phyloP scores from a whole-genome alignment of 129 eudicot genomes.

The Flaveria bidentis region DNA sequence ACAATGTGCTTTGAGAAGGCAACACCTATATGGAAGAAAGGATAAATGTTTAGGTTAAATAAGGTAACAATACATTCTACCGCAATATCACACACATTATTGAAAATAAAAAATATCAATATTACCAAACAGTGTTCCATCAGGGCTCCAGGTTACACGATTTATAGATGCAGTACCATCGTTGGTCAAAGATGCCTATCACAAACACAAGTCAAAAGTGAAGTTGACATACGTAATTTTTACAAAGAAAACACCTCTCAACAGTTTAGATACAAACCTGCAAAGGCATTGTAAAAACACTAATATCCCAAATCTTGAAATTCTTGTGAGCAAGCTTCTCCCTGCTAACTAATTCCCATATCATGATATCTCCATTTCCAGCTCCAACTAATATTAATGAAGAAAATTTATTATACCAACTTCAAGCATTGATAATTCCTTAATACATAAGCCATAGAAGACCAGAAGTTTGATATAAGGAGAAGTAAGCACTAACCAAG shows the following conservation, averaged over 20 bases:
- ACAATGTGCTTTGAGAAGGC: slow-evolving; percentile 87
- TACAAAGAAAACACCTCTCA: background rate
- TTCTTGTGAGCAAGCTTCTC: slow-evolving; percentile 66
- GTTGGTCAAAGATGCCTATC: slow-evolving; percentile 60
- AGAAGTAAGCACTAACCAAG: slow-evolving; percentile 57
- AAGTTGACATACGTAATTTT: slow-evolving; percentile 1
- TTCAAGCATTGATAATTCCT: slow-evolving; percentile 8
- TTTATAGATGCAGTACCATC: slow-evolving; percentile 66
- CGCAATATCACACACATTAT: background rate
- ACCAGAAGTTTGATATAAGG: slow-evolving; percentile 11
- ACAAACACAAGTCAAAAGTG: slow-evolving; percentile 25
- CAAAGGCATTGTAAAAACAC: slow-evolving; percentile 62
- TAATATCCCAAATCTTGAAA: slow-evolving; percentile 86
- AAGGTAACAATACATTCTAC: background rate
- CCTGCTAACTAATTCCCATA: slow-evolving; percentile 73
- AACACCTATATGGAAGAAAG: slow-evolving; percentile 51
- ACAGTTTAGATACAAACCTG: slow-evolving; percentile 50
- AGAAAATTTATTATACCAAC: background rate
- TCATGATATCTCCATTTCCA: slow-evolving; percentile 66
- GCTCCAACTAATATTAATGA: slow-evolving; percentile 53
- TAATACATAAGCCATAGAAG: slow-evolving; percentile 10
- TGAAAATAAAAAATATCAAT: background rate
- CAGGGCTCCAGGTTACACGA: slow-evolving; percentile 86
- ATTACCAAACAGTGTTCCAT: slow-evolving; percentile 75
- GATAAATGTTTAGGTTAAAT: background rate